phyloP scores from a whole-genome alignment of 495 filamentous ascomycete species.

The Penicillium taxi region DNA sequence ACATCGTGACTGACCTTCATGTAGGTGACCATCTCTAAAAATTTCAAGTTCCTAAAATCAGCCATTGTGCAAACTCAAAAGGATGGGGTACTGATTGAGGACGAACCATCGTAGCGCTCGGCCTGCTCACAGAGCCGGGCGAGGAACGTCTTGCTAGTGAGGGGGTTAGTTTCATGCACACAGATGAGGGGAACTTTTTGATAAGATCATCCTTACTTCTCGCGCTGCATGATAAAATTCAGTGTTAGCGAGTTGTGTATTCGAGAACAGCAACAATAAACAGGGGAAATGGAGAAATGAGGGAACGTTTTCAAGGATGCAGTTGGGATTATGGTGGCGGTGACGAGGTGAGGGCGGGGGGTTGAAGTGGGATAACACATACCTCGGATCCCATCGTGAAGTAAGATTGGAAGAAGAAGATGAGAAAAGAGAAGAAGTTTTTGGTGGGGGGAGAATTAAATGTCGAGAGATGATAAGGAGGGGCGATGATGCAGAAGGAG shows the following conservation, averaged over 20 bases:
- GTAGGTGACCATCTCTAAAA: constrained; percentile 92
- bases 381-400: constrained; percentile 43
- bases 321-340: constrained; percentile 26
- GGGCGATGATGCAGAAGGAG: constrained; percentile 14
- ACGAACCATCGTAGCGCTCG: constrained; percentile 96
- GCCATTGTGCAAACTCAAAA: no score
- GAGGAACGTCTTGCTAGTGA: constrained; percentile 96
- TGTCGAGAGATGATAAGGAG: constrained; percentile 15
- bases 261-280: constrained; percentile 1
- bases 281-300: constrained; percentile 2
- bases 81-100: no score
- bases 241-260: constrained; percentile 17
- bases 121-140: constrained; percentile 99
- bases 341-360: constrained; percentile 12
- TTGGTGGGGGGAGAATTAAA: constrained; percentile 6
- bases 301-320: constrained; percentile 20
- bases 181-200: constrained; percentile 13
- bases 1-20: constrained; percentile 72
- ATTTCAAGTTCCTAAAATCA: constrained; percentile 4
- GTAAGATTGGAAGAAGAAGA: constrained; percentile 6
- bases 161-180: constrained; percentile 28
- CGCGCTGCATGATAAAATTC: constrained; percentile 53
- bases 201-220: constrained; percentile 57
- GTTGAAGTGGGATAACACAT: constrained; percentile 27
- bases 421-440: constrained; percentile 11